Evolutionary conservation across 2,329 filamentous ascomycete species (phyloP), one percentile per base, ranked within the genome.

Genomic region (Microcera coccophila): DNA sequence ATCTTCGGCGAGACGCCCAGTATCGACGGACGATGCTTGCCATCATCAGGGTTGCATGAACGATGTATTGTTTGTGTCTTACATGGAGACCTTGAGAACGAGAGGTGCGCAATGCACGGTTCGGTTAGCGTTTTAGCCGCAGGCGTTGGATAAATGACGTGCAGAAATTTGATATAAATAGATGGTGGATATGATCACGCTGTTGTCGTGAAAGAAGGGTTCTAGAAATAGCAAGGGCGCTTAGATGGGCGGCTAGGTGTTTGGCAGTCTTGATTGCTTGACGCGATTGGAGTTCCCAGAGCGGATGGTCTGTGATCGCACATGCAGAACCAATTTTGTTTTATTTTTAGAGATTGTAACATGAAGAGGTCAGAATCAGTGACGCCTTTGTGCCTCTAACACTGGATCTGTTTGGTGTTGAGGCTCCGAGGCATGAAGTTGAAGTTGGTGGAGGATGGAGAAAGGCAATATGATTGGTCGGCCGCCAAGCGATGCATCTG

Each of bases 231-330:
- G 21, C 39, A 33, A n/a, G 44, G 49, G 55, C 55, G 55, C 53
- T 58, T 58, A 58, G 52, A 40, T 31, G 20, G 47, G 55, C 55
- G 55, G 55, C 45, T 58, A 58, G 32, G 21, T 15, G 20, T 38
- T 12, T 24, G 21, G 12, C 14, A n/a, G 34, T 8, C 17, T 8
- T 5, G 34, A 9, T n/a, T 12, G 7, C 9, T n/a, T 22, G 21
- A 21, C 36, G 41, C 42, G 24, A 52, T 54, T 55, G 33, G 33
- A 18, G 9, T 15, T 7, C 22, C 22, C 5, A 28, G 20, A 16
- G 17, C 4, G 36, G 36, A 29, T n/a, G 8, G 22, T 26, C 10
- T 38, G 21, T 29, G 36, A 38, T 20, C n/a, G 20, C n/a, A n/a
- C n/a, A n/a, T n/a, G n/a, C n/a, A n/a, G n/a, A n/a, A n/a, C n/a